Percentiles rank a stretch among this genome's conserved stretches.
Evolutionary conservation across 2,329 filamentous ascomycete species (phyloP).

Genomic region (Aspergillus udagawae): DNA sequence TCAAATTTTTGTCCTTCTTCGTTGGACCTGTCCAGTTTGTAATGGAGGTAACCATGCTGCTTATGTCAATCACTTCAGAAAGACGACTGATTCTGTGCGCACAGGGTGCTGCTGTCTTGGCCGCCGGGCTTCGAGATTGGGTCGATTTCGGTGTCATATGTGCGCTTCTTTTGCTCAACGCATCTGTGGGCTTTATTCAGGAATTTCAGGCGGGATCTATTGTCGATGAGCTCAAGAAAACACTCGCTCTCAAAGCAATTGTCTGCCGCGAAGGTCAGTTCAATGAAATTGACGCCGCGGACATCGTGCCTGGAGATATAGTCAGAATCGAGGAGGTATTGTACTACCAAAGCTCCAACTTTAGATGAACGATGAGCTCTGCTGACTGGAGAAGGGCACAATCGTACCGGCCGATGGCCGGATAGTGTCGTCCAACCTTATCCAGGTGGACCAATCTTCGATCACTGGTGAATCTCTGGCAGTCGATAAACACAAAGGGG

Average conservation of each 20-base stretch:
- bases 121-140: conserved; percentile 82
- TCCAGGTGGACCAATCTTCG: conserved; percentile 87
- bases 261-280: conserved; percentile 77
- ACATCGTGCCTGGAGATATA: conserved; percentile 87
- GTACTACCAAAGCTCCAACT: not conserved
- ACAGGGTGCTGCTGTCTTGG: conserved; percentile 70
- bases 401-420: conserved; percentile 87
- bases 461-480: conserved; percentile 90
- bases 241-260: conserved; percentile 79
- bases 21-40: conserved; percentile 89
- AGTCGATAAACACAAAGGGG: conserved; percentile 79
- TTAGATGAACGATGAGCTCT: conserved; percentile 3
- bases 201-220: conserved; percentile 88
- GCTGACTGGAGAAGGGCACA: conserved; percentile 55
- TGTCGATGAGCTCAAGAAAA: conserved; percentile 88
- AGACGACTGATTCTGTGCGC: conserved; percentile 5
- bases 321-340: conserved; percentile 74
- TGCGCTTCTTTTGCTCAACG: conserved; percentile 77
- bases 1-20: conserved; percentile 81
- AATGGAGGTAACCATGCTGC: conserved; percentile 66
- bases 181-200: conserved; percentile 79
- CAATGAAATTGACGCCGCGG: conserved; percentile 74
- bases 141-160: conserved; percentile 92
- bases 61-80: not conserved
- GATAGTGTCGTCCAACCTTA: conserved; percentile 77